Conservation (phyloP, 208 protist genomes). For the Wallacemonas sp. region DNA sequence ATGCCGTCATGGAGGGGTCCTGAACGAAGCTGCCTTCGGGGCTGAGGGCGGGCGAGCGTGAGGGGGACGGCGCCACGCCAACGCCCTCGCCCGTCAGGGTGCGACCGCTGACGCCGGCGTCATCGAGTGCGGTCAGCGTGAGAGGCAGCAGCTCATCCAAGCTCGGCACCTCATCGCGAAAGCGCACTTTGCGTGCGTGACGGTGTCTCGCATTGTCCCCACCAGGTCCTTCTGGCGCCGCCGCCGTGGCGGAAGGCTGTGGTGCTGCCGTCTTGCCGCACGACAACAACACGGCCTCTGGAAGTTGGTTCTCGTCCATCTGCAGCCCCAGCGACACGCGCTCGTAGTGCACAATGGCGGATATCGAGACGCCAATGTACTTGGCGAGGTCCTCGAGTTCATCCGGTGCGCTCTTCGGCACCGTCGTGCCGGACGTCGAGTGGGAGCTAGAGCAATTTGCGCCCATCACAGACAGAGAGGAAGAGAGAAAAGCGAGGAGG, state of each 20-base stretch:
- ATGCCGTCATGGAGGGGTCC: neutral
- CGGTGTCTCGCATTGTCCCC: too few relatives aligned
- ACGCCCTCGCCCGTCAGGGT: neutral
- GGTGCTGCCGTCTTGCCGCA: too few relatives aligned
- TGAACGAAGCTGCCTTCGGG: neutral
- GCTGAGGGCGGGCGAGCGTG: neutral
- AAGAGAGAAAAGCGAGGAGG: too few relatives aligned
- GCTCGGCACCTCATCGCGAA: neutral
- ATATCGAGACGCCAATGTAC: slow-evolving; percentile 1
- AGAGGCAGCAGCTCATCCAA: slow-evolving; percentile 5
- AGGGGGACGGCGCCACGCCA: too few relatives aligned
- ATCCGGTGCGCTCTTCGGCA: neutral
- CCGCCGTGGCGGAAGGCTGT: too few relatives aligned
- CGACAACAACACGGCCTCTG: neutral
- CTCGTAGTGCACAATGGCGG: neutral
- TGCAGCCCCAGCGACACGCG: neutral
- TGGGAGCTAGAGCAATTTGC: neutral
- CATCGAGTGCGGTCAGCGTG: neutral
- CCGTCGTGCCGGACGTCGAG: neutral
- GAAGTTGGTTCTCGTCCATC: neutral
- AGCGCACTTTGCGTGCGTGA: neutral
- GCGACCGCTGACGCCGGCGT: neutral
- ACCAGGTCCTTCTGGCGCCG: too few relatives aligned
- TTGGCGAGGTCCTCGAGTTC: neutral
- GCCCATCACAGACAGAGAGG: too few relatives aligned